A percentile compares a stretch with the other conserved stretches of the same genome.
Evolutionary conservation across 805 yeast species (phyloP).

Genomic region (Suhomyces sp.): DNA sequence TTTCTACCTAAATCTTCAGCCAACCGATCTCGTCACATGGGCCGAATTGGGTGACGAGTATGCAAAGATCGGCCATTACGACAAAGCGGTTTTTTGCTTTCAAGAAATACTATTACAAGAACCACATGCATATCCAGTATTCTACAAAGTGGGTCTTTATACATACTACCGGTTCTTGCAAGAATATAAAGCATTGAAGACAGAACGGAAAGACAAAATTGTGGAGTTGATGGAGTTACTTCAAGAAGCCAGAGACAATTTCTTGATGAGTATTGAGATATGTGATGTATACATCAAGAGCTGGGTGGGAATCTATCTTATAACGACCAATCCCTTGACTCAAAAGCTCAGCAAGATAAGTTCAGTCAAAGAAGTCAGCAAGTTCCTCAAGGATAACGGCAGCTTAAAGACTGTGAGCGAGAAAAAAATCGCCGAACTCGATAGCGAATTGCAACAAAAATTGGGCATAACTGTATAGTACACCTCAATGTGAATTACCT

Average conservation of each 20-base stretch:
- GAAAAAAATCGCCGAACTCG: constrained; percentile 17
- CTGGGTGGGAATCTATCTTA: constrained; percentile 64
- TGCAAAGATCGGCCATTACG: constrained; percentile 55
- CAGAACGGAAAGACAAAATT: constrained; percentile 29
- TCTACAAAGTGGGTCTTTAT: constrained; percentile 55
- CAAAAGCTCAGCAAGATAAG: constrained; percentile 18
- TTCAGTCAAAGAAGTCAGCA: constrained; percentile 18
- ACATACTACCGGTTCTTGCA: constrained; percentile 32
- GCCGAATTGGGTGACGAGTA: constrained; percentile 72
- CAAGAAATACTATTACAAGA: constrained; percentile 67
- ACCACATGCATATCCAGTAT: constrained; percentile 69
- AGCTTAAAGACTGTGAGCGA: constrained; percentile 20
- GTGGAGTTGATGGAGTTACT: constrained; percentile 23
- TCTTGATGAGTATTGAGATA: constrained; percentile 71
- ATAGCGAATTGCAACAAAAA: neutral
- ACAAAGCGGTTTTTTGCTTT: constrained; percentile 61
- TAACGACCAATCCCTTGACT: constrained; percentile 26
- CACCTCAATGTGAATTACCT: no score
- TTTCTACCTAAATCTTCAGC: constrained; percentile 57
- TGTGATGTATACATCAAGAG: constrained; percentile 66
- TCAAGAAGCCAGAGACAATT: constrained; percentile 43
- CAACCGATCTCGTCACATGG: constrained; percentile 78
- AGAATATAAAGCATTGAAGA: constrained; percentile 8
- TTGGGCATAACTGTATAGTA: neutral
- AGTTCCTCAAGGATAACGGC: constrained; percentile 20